phyloP scores from a whole-genome alignment of 73 alveolate species.

The Paramecium sexaurelia region DNA sequence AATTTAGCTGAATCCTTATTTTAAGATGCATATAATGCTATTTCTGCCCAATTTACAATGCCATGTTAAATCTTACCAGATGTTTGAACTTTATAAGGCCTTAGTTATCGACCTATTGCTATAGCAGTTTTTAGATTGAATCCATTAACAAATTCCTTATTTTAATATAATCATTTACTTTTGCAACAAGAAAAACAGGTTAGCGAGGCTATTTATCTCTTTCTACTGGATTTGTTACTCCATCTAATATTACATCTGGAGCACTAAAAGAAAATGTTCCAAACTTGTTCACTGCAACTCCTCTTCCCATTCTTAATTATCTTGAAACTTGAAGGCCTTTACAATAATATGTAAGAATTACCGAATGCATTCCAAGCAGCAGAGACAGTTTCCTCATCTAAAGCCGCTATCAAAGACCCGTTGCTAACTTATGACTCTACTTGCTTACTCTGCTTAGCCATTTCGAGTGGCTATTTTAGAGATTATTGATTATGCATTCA shows the following conservation, averaged over 20 bases:
- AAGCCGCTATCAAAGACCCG: not conserved
- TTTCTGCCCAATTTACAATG: conserved; percentile 63
- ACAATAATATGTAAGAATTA: not conserved
- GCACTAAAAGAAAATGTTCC: conserved; percentile 72
- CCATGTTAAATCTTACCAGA: conserved; percentile 57
- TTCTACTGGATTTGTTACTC: conserved; percentile 69
- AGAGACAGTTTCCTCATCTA: conserved; percentile 61
- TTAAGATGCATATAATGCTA: conserved; percentile 62
- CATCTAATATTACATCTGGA: conserved; percentile 63
- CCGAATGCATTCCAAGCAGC: conserved; percentile 65
- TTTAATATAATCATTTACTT: not conserved
- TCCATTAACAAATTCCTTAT: conserved; percentile 67
- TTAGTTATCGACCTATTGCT: conserved; percentile 56
- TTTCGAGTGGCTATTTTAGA: conserved; percentile 52
- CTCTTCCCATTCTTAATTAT: conserved; percentile 67
- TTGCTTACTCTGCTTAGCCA: conserved; percentile 36
- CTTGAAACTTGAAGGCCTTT: conserved; percentile 61
- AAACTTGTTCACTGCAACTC: conserved; percentile 41
- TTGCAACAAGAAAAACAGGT: conserved; percentile 64
- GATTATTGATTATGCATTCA: conserved; percentile 44
- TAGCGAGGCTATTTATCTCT: conserved; percentile 62
- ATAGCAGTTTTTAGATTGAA: conserved; percentile 63
- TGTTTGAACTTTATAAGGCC: conserved; percentile 63
- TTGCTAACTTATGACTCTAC: not conserved
- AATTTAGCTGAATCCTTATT: conserved; percentile 67